Percentiles rank a stretch among this genome's conserved stretches.
phyloP scores from a whole-genome alignment of 805 yeast species.

The Metschnikowia hibisci region DNA sequence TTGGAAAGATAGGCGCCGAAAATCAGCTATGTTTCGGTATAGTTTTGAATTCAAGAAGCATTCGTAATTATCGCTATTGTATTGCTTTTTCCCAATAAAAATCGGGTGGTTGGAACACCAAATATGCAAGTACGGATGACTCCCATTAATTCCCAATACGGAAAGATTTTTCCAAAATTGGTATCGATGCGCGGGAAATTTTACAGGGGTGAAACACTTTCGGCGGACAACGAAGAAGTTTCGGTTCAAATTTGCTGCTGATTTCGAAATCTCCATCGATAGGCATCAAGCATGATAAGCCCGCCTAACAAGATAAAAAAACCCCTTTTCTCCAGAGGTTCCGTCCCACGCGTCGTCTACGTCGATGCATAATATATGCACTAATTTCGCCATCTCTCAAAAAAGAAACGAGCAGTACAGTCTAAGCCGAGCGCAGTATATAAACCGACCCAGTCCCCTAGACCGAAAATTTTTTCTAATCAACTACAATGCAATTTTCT shows the following conservation, averaged over 20 bases:
- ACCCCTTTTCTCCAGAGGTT: neutral
- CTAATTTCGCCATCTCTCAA: conserved; percentile 1
- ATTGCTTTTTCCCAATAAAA: no score
- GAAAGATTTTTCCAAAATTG: conserved; percentile 1
- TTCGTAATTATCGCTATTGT: no score
- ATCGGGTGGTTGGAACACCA: no score
- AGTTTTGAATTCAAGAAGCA: no score
- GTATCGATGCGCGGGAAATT: neutral
- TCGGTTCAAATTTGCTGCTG: no score
- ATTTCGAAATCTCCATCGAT: no score
- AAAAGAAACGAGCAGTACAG: conserved; percentile 11
- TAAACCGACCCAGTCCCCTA: conserved; percentile 6
- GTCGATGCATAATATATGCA: conserved; percentile 1
- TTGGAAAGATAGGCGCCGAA: no score
- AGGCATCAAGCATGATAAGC: no score
- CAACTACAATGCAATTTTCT: conserved; percentile 36
- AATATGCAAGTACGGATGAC: no score
- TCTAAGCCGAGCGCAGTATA: conserved; percentile 5
- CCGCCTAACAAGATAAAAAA: no score
- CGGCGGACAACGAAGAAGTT: no score
- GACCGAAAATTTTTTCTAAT: neutral
- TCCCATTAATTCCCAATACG: conserved; percentile 1
- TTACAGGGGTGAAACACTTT: neutral
- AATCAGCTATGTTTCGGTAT: no score
- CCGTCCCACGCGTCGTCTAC: neutral